Percentiles rank a stretch among this genome's conserved stretches.
phyloP scores from a whole-genome alignment of 2,329 filamentous ascomycete genomes.

The Fusarium newnesense region DNA sequence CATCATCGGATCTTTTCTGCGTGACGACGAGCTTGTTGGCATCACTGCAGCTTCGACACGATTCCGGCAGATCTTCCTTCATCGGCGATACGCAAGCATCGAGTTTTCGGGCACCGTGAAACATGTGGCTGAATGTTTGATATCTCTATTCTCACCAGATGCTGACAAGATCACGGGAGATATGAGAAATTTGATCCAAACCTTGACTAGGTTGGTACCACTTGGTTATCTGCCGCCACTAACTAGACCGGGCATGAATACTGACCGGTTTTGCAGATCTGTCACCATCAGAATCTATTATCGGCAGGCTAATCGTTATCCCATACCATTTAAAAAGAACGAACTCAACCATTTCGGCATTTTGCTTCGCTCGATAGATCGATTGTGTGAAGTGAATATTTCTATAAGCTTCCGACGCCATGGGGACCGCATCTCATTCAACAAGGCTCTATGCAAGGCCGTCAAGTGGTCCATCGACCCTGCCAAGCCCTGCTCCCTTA shows the following conservation, averaged over 20 bases:
- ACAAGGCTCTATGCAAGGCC: neutral
- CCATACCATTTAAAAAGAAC: neutral
- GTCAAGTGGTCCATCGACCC: accelerated
- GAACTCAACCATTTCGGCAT: neutral
- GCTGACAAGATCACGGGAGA: neutral
- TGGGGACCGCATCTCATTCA: neutral
- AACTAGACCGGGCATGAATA: neutral
- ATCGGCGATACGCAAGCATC: neutral
- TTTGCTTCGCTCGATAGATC: neutral
- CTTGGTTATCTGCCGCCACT: accelerated
- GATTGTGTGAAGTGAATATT: neutral
- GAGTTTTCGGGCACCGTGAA: neutral
- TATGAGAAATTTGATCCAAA: neutral
- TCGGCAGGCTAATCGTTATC: neutral
- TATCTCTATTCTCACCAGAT: neutral
- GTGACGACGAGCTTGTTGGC: neutral
- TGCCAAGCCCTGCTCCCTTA: neutral
- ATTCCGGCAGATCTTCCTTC: neutral
- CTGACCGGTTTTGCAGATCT: neutral
- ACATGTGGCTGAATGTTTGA: neutral
- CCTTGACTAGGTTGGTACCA: neutral
- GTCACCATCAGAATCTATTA: neutral
- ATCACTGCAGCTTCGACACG: neutral
- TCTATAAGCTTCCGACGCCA: neutral
- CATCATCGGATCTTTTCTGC: neutral